phyloP scores from a whole-genome alignment of 805 yeast species.

The Wickerhamomyces bisporus region DNA sequence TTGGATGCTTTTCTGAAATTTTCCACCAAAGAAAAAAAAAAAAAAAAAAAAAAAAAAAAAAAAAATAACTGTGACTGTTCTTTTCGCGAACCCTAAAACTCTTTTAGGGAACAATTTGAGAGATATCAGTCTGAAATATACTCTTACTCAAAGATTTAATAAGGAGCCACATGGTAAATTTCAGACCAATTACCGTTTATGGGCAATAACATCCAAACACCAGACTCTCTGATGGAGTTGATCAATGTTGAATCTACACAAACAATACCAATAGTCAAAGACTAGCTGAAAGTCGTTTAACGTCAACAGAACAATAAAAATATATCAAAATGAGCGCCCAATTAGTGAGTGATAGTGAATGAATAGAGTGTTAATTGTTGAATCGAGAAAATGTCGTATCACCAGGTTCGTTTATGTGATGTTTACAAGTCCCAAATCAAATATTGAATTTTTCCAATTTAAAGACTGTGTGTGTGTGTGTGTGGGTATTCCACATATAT shows the following conservation, averaged over 20 bases:
- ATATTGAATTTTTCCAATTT: too few relatives aligned
- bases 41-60: too few relatives aligned
- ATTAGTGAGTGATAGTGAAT: constrained; percentile 22
- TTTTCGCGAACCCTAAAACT: constrained; percentile 1
- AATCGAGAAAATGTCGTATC: not conserved
- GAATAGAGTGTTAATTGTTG: not conserved
- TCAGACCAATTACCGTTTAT: not conserved
- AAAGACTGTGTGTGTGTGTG: too few relatives aligned
- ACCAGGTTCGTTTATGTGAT: not conserved
- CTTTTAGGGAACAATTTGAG: too few relatives aligned
- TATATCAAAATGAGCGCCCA: constrained; percentile 28
- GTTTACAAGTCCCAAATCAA: too few relatives aligned
- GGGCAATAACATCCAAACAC: constrained; percentile 9
- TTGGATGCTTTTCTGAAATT: too few relatives aligned
- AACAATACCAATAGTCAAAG: constrained; percentile 1
- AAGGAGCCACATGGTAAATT: too few relatives aligned
- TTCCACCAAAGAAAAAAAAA: too few relatives aligned
- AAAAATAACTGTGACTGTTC: constrained; percentile 10
- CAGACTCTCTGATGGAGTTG: constrained; percentile 11
- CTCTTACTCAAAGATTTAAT: constrained; percentile 2
- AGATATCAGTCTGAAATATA: constrained; percentile 3
- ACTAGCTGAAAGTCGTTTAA: not conserved
- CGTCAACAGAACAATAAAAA: constrained; percentile 7
- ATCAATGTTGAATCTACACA: not conserved
- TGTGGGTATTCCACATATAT: too few relatives aligned